Percentiles rank a stretch among this genome's conserved stretches.
phyloP scores from a whole-genome alignment of 768 basidiomycete genomes.

The Leccinum boreale region DNA sequence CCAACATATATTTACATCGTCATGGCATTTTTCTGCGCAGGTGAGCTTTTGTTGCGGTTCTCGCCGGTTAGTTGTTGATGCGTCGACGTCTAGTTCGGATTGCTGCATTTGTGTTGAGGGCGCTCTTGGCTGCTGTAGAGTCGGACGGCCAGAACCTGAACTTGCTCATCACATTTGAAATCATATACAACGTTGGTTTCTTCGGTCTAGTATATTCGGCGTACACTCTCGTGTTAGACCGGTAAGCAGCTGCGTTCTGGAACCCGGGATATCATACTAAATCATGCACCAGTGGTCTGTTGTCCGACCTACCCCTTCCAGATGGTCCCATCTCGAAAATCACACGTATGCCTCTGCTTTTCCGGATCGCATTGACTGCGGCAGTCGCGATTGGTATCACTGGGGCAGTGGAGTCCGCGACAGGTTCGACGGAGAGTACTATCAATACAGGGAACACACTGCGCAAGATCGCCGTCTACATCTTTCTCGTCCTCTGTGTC shows the following conservation, averaged over 20 bases:
- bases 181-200: conserved; percentile 36
- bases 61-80: not conserved
- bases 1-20: conserved; percentile 29
- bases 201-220: conserved; percentile 34
- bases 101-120: conserved; percentile 29
- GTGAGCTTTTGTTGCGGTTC: conserved; percentile 13
- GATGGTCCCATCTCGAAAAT: conserved; percentile 20
- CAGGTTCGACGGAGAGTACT: conserved; percentile 5
- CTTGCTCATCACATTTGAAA: conserved; percentile 26
- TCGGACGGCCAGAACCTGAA: conserved; percentile 20
- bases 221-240: conserved; percentile 32
- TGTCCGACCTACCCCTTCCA: conserved; percentile 26
- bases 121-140: conserved; percentile 24
- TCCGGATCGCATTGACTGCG: conserved; percentile 23
- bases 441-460: conserved; percentile 16
- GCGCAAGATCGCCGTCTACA: conserved; percentile 23
- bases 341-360: conserved; percentile 19
- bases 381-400: conserved; percentile 27
- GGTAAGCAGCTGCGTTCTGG: conserved; percentile 16
- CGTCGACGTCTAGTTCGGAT: conserved; percentile 23
- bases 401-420: conserved; percentile 20
- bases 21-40: conserved; percentile 27
- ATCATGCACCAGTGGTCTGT: conserved; percentile 9
- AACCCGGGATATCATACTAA: not conserved
- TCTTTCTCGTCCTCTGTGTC: conserved; percentile 29